Evolutionary conservation across 2,329 filamentous ascomycete species (phyloP).

Genomic region (Penicillium palitans): DNA sequence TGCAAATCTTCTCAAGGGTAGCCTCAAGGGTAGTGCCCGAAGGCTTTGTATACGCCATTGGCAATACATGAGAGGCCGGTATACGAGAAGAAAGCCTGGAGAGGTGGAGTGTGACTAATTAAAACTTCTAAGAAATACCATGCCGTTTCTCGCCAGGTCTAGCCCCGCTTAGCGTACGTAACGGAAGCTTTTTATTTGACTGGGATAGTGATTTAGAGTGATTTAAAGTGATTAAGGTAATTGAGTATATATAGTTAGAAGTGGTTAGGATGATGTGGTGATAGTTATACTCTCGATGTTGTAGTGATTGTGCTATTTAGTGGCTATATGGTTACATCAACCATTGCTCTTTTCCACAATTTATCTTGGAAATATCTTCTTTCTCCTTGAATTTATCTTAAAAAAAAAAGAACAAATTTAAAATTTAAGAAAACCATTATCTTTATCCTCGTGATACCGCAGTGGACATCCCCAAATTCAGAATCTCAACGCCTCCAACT

Average conservation of each 20-base stretch:
- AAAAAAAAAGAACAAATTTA: no score
- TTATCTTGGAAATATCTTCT: neutral
- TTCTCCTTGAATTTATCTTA: neutral
- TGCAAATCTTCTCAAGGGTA: slow-evolving; percentile 29
- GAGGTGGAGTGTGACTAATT: slow-evolving; percentile 16
- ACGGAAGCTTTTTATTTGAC: neutral
- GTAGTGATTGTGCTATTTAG: neutral
- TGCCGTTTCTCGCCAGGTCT: slow-evolving; percentile 3
- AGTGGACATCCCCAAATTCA: neutral
- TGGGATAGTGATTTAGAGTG: neutral
- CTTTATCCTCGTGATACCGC: neutral
- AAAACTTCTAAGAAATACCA: slow-evolving; percentile 1
- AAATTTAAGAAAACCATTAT: no score
- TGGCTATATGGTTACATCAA: neutral
- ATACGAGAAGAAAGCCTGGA: neutral
- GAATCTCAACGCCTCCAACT: slow-evolving; percentile 1
- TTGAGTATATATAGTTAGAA: neutral
- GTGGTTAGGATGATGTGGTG: neutral
- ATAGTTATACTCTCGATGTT: neutral
- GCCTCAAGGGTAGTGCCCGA: slow-evolving; percentile 17
- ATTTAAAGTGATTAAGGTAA: neutral
- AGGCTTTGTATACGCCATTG: slow-evolving; percentile 12
- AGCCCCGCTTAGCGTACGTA: slow-evolving; percentile 8
- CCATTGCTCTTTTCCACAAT: neutral
- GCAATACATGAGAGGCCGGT: neutral